Conservation (phyloP, 2,329 filamentous ascomycete genomes). For the Thermothelomyces thermophilus region DNA sequence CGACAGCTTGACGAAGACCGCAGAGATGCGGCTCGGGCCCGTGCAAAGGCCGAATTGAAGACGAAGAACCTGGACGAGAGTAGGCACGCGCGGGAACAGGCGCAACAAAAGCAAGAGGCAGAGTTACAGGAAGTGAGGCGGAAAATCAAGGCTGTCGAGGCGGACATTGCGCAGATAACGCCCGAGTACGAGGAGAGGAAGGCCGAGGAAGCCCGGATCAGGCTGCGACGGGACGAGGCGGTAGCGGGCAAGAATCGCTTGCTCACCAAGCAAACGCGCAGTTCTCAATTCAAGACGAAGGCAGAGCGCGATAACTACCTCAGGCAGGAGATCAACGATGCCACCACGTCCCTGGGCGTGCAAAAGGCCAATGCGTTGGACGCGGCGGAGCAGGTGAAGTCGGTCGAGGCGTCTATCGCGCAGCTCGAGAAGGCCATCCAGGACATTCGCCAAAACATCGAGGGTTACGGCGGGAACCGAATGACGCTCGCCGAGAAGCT, state of each 20-base stretch:
- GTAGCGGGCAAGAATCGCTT: slow-evolving; percentile 71
- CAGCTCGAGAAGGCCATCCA: slow-evolving; percentile 67
- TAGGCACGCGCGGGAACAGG: slow-evolving; percentile 69
- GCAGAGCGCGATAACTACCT: slow-evolving; percentile 81
- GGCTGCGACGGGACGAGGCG: slow-evolving; percentile 66
- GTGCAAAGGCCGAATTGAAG: slow-evolving; percentile 81
- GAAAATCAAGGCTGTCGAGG: slow-evolving; percentile 70
- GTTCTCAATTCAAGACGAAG: slow-evolving; percentile 81
- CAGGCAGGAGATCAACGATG: slow-evolving; percentile 70
- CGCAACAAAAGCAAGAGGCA: slow-evolving; percentile 61
- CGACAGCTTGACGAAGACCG: slow-evolving; percentile 85
- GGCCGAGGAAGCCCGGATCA: slow-evolving; percentile 63
- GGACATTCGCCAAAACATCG: slow-evolving; percentile 63
- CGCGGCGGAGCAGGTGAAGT: slow-evolving; percentile 72
- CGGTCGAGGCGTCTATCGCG: slow-evolving; percentile 64
- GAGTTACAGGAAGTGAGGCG: slow-evolving; percentile 66
- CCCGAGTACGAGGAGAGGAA: slow-evolving; percentile 71
- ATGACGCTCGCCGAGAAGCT: slow-evolving; percentile 67
- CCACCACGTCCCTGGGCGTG: slow-evolving; percentile 66
- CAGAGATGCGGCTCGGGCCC: slow-evolving; percentile 68
- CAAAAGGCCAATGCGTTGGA: slow-evolving; percentile 82
- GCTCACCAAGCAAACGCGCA: slow-evolving; percentile 86
- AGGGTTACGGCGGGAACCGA: slow-evolving; percentile 71
- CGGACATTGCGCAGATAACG: slow-evolving; percentile 65
- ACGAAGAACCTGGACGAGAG: slow-evolving; percentile 78